Conservation (phyloP, 2,329 filamentous ascomycete genomes). For the Xylaria sp. region DNA sequence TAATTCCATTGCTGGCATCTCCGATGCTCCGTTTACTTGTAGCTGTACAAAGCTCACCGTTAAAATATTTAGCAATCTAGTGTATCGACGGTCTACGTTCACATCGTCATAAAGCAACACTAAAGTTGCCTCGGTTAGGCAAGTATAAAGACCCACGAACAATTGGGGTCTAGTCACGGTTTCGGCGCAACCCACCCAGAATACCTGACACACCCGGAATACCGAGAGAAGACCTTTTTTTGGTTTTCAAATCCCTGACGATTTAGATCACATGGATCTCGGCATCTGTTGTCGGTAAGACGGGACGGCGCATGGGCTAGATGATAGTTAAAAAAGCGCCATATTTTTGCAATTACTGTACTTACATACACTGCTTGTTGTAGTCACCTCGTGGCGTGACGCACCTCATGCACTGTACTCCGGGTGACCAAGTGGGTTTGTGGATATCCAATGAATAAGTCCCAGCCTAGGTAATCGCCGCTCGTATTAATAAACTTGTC, state of each 20-base stretch:
- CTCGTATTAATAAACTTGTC: constrained; percentile 1
- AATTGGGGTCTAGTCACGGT: not conserved
- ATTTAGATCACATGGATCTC: not conserved
- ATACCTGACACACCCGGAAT: not conserved
- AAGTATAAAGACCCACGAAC: not conserved
- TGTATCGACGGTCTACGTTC: not conserved
- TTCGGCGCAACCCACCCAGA: not conserved
- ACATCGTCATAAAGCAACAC: not conserved
- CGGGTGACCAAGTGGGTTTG: not conserved
- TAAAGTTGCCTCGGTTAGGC: not conserved
- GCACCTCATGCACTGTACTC: not conserved
- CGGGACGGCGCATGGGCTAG: not conserved
- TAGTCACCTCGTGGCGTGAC: not conserved
- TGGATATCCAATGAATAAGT: not conserved
- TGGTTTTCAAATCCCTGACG: not conserved
- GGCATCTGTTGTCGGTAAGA: not conserved
- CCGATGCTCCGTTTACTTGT: not conserved
- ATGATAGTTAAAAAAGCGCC: not conserved
- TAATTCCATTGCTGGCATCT: not conserved
- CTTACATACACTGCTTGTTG: not conserved
- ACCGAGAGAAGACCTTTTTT: not conserved
- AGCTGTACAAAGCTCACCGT: not conserved
- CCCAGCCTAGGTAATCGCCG: constrained; percentile 5
- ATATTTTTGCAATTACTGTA: not conserved
- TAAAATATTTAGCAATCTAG: not conserved